A percentile compares a stretch with the other conserved stretches of the same genome.
Conservation (phyloP, 805 yeast genomes). For the Hanseniaspora guilliermondii region DNA sequence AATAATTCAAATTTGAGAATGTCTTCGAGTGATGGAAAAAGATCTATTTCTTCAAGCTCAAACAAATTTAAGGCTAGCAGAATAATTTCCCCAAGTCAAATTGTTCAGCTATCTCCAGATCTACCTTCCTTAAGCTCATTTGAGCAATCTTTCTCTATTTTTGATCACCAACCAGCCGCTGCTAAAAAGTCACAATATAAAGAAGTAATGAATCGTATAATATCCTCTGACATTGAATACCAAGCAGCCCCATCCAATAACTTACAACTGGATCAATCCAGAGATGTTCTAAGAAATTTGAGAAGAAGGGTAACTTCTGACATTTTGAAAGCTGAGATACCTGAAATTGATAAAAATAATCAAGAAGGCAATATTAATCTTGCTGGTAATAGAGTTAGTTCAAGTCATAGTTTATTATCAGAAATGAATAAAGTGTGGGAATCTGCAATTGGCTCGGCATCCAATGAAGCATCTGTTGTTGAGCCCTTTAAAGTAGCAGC, state of each 20-base stretch:
- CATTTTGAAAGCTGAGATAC: not conserved
- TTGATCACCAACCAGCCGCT: not conserved
- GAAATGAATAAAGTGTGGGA: conserved; percentile 11
- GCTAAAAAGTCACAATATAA: not conserved
- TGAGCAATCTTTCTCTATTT: not conserved
- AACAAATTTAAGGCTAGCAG: conserved; percentile 4
- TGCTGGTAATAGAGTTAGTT: not conserved
- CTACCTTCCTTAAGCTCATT: not conserved
- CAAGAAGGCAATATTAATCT: no score
- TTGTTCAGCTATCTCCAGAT: conserved; percentile 1
- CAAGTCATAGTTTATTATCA: not conserved
- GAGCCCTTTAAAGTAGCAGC: not conserved
- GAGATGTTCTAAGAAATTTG: conserved; percentile 3
- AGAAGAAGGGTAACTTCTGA: conserved; percentile 6
- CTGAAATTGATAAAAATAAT: not conserved
- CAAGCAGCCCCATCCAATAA: not conserved
- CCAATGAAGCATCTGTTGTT: not conserved
- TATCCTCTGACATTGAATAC: not conserved
- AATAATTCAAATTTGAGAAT: not conserved
- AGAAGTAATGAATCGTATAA: not conserved
- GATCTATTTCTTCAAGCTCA: not conserved
- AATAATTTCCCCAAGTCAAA: conserved; percentile 7
- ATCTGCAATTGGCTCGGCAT: not conserved
- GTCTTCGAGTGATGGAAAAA: not conserved
- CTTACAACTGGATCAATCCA: not conserved